Percentiles rank a stretch among this genome's conserved stretches.
These are phyloP conservation scores for Imleria badia DNA, from an alignment of 768 basidiomycete species.

Conservation along the genomic window DNA sequence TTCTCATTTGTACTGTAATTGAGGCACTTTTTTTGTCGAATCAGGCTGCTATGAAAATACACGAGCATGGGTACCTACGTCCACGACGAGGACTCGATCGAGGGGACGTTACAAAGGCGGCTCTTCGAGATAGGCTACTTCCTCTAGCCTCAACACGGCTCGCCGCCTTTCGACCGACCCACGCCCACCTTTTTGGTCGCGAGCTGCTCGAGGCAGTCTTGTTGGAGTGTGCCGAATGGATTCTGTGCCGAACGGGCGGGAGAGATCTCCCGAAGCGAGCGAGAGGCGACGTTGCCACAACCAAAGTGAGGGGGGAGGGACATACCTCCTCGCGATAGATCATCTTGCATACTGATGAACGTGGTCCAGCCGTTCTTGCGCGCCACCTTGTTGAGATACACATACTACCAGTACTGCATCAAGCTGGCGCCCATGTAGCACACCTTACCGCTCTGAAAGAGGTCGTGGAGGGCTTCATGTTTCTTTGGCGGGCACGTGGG, in stretches of 20 bases:
- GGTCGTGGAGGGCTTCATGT: conserved; percentile 55
- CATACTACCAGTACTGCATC: conserved; percentile 48
- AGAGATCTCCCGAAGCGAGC: too few relatives aligned
- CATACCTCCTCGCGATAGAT: conserved; percentile 52
- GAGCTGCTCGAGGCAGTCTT: too few relatives aligned
- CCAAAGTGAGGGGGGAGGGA: too few relatives aligned
- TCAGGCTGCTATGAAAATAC: too few relatives aligned
- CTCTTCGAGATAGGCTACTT: conserved; percentile 31
- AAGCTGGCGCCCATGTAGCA: conserved; percentile 51
- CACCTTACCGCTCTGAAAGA: conserved; percentile 47
- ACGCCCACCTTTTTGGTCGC: conserved; percentile 43
- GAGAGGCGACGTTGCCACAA: too few relatives aligned
- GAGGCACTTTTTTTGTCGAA: too few relatives aligned
- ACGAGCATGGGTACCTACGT: too few relatives aligned
- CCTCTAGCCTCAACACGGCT: conserved; percentile 35
- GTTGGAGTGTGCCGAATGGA: too few relatives aligned
- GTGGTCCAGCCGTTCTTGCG: conserved; percentile 47
- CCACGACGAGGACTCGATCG: too few relatives aligned
- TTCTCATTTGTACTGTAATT: too few relatives aligned
- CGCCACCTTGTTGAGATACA: conserved; percentile 45
- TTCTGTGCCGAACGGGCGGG: too few relatives aligned
- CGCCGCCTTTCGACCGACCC: conserved; percentile 40
- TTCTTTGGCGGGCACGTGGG: conserved; percentile 37
- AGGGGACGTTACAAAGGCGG: too few relatives aligned
- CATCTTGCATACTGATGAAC: conserved; percentile 53